phyloP scores from a whole-genome alignment of 164 flowering plant genomes.

The Magnolia officinalis region DNA sequence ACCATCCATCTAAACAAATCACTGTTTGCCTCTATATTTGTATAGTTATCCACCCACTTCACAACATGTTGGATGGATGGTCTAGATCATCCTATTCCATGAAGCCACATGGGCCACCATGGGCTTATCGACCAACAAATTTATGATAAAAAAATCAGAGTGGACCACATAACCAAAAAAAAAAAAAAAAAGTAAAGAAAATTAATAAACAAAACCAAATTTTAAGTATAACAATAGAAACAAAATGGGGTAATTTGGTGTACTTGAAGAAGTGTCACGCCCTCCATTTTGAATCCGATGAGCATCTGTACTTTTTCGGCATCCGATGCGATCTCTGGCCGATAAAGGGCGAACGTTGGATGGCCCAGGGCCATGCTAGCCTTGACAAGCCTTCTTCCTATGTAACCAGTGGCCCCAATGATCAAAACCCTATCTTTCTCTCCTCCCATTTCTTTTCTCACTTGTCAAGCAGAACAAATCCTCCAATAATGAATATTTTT shows the following conservation, averaged over 20 bases:
- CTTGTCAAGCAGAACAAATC: not conserved
- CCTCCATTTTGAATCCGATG: slow-evolving; percentile 41
- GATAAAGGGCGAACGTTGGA: slow-evolving; percentile 42
- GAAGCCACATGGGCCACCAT: too few relatives aligned
- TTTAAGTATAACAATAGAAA: not conserved
- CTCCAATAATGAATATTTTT: not conserved
- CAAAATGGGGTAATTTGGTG: not conserved
- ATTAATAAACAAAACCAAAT: not conserved
- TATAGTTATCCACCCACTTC: too few relatives aligned
- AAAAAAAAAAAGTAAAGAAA: not conserved
- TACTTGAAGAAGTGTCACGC: slow-evolving; percentile 26
- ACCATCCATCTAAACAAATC: too few relatives aligned
- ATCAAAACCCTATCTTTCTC: slow-evolving; percentile 52
- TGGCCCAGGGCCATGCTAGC: slow-evolving; percentile 55
- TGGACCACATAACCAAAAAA: too few relatives aligned
- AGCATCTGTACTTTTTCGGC: slow-evolving; percentile 56
- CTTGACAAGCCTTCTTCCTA: slow-evolving; percentile 58
- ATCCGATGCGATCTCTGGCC: slow-evolving; percentile 56
- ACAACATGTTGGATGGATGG: too few relatives aligned
- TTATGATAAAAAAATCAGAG: too few relatives aligned
- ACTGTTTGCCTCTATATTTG: too few relatives aligned
- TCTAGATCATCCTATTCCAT: too few relatives aligned
- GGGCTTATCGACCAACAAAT: too few relatives aligned
- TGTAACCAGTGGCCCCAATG: slow-evolving; percentile 64
- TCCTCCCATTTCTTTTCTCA: slow-evolving; percentile 14